Percentiles rank a stretch among this genome's conserved stretches.
phyloP scores from a whole-genome alignment of 371 early-diverging fungal genomes.

The Rhizomucor pusillus region DNA sequence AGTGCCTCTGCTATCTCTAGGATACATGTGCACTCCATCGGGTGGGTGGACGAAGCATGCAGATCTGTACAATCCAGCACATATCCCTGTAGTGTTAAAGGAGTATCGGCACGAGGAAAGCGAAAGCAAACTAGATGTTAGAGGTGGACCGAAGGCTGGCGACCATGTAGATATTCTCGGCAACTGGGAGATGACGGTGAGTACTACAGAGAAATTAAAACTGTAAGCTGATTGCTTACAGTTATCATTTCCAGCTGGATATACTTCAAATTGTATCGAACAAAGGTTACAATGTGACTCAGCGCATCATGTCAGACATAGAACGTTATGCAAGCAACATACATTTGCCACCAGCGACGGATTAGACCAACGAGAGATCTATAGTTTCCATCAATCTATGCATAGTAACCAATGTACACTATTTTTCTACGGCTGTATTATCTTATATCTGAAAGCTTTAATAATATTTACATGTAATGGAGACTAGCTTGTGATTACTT shows the following conservation, averaged over 20 bases:
- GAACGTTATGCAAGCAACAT: conserved; percentile 39
- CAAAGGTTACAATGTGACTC: conserved; percentile 32
- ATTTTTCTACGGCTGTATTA: too few relatives aligned
- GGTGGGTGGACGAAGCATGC: conserved; percentile 83
- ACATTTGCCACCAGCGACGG: background rate
- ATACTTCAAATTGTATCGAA: conserved; percentile 38
- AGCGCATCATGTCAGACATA: conserved; percentile 38
- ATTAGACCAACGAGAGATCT: too few relatives aligned
- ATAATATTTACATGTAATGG: too few relatives aligned
- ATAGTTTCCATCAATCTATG: too few relatives aligned
- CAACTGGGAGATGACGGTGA: conserved; percentile 50
- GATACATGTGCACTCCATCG: conserved; percentile 84
- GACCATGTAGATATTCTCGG: conserved; percentile 90
- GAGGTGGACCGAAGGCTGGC: conserved; percentile 82
- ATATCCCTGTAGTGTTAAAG: conserved; percentile 69
- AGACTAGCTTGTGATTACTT: too few relatives aligned
- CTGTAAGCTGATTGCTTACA: background rate
- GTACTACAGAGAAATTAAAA: conserved; percentile 3
- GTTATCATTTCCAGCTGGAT: conserved; percentile 25
- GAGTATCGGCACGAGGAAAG: conserved; percentile 73
- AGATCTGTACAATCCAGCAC: conserved; percentile 80
- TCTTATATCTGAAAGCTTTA: too few relatives aligned
- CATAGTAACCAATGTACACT: too few relatives aligned
- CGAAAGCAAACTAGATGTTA: conserved; percentile 60
- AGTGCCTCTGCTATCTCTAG: conserved; percentile 85